Evolutionary conservation across 768 basidiomycete species (phyloP), one percentile per base, ranked within the genome.

Genomic region (Boletus edulis): DNA sequence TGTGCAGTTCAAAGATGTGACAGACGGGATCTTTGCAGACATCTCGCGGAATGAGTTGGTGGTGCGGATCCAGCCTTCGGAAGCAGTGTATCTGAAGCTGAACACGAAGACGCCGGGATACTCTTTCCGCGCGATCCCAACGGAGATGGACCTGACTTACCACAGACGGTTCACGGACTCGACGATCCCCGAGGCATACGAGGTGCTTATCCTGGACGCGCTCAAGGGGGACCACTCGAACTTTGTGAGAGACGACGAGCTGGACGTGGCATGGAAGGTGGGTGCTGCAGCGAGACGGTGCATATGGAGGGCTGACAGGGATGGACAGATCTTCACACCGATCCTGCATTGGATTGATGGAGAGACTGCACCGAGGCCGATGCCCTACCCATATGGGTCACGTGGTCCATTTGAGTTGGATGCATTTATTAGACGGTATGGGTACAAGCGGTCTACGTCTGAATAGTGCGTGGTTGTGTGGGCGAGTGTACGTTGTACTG

Each of bases 151-250:
- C 76, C 74, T 98, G 61, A 97, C 96, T 18, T 99, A 98, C 82
- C 95, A 96, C 83, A 81, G 89, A 53, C 86, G 97, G 43, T 99
- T 98, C 78, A 75, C 84, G 39, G 94, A 97, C 57, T 72, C 84
- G 46, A 87, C 88, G 72, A 98, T 99, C 58, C 97, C 97, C 31
- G 96, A 97, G 76, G 96, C 94, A 32, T 96, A 97, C 70, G 92
- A 98, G 75, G 87, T 89, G 11, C 85, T 99, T 56, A 95, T 99
- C 67, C 79, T 98, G 55, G 96, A 99, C 67, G 92, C 93, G 14
- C 81, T 99, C 72, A 91, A 87, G 70, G 96, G 96, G n/a, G 96
- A 99, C 67, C 95, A 98, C 74, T 96, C 94, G 27, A 99, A 99
- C 78, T 99, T 99, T 77, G 96, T 99, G 54, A 86, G 96, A 58